These are phyloP conservation scores for Albizia julibrissin DNA, from an alignment of 306 rosid species.

Conservation along the genomic window DNA sequence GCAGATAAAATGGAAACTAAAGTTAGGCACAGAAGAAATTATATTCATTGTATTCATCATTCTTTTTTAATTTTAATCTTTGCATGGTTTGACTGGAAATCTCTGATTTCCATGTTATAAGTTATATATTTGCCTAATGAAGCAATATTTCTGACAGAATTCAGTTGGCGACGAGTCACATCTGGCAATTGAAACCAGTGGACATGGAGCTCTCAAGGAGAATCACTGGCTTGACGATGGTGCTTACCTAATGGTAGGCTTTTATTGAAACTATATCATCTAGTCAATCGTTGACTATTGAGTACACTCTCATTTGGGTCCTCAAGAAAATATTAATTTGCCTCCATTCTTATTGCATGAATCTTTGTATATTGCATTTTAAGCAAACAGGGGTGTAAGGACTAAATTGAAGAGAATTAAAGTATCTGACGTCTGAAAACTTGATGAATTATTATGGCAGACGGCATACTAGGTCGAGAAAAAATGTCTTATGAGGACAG, in stretches of 20 bases:
- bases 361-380: not conserved
- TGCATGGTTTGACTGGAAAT: not conserved
- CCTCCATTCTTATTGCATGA: not conserved
- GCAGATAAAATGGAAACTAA: conserved; percentile 18
- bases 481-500: not conserved
- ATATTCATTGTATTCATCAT: not conserved
- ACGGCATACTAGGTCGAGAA: not conserved
- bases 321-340: not conserved
- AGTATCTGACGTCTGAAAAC: not conserved
- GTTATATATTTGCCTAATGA: conserved; percentile 35
- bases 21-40: conserved; percentile 5
- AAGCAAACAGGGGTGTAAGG: not conserved
- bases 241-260: conserved; percentile 90
- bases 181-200: conserved; percentile 98
- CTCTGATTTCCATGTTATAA: conserved; percentile 17
- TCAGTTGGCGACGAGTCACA: conserved; percentile 86
- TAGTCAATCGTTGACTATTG: conserved; percentile 21
- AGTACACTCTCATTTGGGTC: not conserved
- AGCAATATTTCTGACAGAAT: conserved; percentile 58
- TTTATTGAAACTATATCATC: conserved; percentile 20
- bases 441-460: not conserved
- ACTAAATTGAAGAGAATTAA: not conserved
- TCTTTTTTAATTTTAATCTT: not conserved
- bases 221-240: conserved; percentile 99
- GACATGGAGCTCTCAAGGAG: conserved; percentile 99